These are phyloP conservation scores for Ophiostoma ulmi DNA, from an alignment of 2,329 filamentous ascomycete genomes.

Conservation along the genomic window DNA sequence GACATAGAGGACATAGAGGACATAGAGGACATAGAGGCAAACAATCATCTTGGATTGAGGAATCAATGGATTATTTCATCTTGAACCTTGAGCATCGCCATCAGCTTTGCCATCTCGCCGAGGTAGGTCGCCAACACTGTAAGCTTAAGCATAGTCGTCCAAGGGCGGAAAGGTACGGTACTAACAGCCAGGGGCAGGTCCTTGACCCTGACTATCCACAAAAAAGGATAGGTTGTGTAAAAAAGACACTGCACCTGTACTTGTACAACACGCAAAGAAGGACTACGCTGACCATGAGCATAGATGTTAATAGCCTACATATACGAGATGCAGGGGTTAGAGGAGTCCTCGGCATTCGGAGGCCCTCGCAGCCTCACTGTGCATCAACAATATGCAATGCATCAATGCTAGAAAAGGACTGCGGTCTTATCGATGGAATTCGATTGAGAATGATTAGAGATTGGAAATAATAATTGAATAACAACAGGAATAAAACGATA, in stretches of 20 bases:
- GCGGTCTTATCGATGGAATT: neutral
- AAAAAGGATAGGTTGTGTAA: neutral
- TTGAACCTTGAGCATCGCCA: neutral
- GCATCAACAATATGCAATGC: neutral
- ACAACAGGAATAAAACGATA: too few relatives aligned
- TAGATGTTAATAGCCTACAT: neutral
- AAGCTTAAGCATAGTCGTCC: neutral
- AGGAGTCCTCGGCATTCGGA: neutral
- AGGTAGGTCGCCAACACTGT: neutral
- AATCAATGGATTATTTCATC: neutral
- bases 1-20: too few relatives aligned
- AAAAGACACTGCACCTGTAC: neutral
- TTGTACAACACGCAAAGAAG: neutral
- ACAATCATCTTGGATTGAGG: too few relatives aligned
- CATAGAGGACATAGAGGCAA: too few relatives aligned
- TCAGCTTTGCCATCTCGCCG: neutral
- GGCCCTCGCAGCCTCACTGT: neutral
- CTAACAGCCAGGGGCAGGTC: neutral
- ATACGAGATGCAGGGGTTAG: conserved; percentile 9
- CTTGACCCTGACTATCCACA: neutral
- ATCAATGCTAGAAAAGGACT: neutral
- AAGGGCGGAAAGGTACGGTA: neutral
- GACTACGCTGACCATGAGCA: neutral
- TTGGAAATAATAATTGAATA: too few relatives aligned
- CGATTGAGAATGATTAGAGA: too few relatives aligned